Evolutionary conservation across 805 yeast genomes (phyloP).

Genomic region (Kuraishia cidri): DNA sequence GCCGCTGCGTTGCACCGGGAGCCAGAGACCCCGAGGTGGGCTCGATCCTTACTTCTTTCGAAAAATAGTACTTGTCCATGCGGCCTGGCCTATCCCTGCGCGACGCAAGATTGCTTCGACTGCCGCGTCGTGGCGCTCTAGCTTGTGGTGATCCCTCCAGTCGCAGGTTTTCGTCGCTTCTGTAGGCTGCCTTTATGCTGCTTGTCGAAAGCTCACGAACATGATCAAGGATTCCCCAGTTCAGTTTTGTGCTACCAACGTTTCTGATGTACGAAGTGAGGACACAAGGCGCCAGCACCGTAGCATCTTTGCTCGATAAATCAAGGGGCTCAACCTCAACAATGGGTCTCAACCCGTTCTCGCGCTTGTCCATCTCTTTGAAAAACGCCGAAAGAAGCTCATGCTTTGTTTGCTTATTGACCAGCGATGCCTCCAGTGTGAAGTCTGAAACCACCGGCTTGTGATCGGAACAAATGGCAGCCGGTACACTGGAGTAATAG

Average conservation of each 20-base stretch:
- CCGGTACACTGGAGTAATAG: constrained; percentile 12
- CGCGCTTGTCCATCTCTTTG: constrained; percentile 30
- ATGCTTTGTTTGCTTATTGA: constrained; percentile 26
- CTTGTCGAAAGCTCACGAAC: constrained; percentile 13
- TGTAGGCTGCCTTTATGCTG: too few species aligned
- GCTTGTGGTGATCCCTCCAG: too few species aligned
- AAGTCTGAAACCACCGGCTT: constrained; percentile 39
- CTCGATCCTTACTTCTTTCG: constrained; percentile 7
- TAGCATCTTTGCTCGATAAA: constrained; percentile 13
- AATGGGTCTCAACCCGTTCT: constrained; percentile 30
- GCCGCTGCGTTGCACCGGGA: constrained; percentile 15
- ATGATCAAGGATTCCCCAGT: constrained; percentile 26
- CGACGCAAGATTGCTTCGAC: too few species aligned
- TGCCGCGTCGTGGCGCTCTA: too few species aligned
- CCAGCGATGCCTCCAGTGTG: constrained; percentile 18
- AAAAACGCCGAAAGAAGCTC: constrained; percentile 25
- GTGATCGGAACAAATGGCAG: constrained; percentile 37
- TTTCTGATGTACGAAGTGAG: constrained; percentile 22
- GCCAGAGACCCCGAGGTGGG: constrained; percentile 15
- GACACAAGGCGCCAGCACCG: constrained; percentile 12
- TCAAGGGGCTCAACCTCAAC: constrained; percentile 28
- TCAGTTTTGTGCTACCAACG: constrained; percentile 23
- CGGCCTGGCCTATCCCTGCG: too few species aligned
- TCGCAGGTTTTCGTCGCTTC: too few species aligned
- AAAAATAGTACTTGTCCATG: not conserved